Base-by-base conservation (phyloP, 1,284 basidiomycete genomes). In the Ustilago shanxiensis region DNA sequence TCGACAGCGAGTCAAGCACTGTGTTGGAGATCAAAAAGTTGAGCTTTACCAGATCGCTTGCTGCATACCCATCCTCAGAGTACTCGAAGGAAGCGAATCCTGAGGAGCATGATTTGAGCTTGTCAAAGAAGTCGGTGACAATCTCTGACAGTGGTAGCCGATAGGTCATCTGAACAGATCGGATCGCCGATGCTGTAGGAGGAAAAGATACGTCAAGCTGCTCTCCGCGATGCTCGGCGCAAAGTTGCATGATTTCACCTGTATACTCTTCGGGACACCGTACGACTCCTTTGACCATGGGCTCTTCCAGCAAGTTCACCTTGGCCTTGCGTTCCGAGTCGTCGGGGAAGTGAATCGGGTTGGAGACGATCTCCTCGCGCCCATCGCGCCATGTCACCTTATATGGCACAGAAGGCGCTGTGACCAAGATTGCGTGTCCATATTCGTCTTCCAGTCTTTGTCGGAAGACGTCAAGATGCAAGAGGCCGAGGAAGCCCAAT, bases 401-500 rank as follows among this genome's bases (percentile, higher is more conserved):
- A 60, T 83, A 85, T 1, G 84, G 81, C 24, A 85, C 84, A 0
- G 83, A 83, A 0, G 84, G 84, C 31, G 82, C 81, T 1, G 84
- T 85, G 31, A 85, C 83, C 26, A 85, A 54, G 29, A 85, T 83
- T 28, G 77, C 79, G 22, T 82, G 79, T 18, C 78, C 80, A 81
- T 98, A 95, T 86, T 99, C 97, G 85, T 99, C 97, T 86, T 98
- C 96, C 7, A 99, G 89, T 14, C 97, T 90, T 86, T 99, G 96
- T 33, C 95, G 91, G 86, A 96, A 95, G 45, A 97, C 94, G 79
- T 99, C 97, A 92, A 99, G 95, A 85, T 99, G 97, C 67, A 99
- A 87, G 1, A 95, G 94, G 0, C 97, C 97, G 11, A 99, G 89
- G 86, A 99, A 98, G 0, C 97, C 97, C 8, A 99, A 90, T 50